Evolutionary conservation across 2,329 filamentous ascomycete genomes (phyloP), one percentile per base, ranked within the genome.

Genomic region (Dothiorella sarmentorum): DNA sequence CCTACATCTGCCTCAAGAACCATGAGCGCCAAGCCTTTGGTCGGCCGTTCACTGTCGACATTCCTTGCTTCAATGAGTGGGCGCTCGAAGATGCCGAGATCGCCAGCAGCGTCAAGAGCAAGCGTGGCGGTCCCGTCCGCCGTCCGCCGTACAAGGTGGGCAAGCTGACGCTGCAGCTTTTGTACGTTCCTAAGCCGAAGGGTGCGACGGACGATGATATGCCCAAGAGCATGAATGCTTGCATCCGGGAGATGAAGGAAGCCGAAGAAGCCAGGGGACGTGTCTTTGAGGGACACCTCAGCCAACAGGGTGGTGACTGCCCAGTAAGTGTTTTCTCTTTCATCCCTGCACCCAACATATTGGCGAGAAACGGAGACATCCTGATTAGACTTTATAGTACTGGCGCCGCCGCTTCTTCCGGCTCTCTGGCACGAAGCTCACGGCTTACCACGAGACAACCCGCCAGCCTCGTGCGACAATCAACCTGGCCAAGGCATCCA

Each of bases 171-270:
- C 80, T 99, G 37, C 94, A 99, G 76, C 82, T 99, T 7, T 80
- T 99, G 13, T 99, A 96, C 68, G 91, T 99, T 1, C 94, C 94
- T 0, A 91, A 92, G 67, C 93, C 94, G 4, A 93, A 90, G 78
- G 89, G 88, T 43, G 82, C 86, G 27, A 86, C 85, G 51, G 94
- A 97, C 63, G 92, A 97, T 15, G 93, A 97, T 65, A 97, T 99
- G 91, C 94, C 94, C 57, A 97, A 97, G 85, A 97, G 92, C 78
- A 96, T 99, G 92, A 96, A 94, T 74, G 89, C 90, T 42, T 96
- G 91, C 73, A 89, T 97, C 66, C 85, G 94, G 17, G 94, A 97
- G 77, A 86, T 99, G 76, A 90, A 89, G 74, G 90, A 93, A 55
- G 91, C 93, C 2, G 91, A 96, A 71, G 88, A 89, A 71, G 82